Evolutionary conservation across 176 grass and related monocot genomes (phyloP).

Genomic region (Poa annua): DNA sequence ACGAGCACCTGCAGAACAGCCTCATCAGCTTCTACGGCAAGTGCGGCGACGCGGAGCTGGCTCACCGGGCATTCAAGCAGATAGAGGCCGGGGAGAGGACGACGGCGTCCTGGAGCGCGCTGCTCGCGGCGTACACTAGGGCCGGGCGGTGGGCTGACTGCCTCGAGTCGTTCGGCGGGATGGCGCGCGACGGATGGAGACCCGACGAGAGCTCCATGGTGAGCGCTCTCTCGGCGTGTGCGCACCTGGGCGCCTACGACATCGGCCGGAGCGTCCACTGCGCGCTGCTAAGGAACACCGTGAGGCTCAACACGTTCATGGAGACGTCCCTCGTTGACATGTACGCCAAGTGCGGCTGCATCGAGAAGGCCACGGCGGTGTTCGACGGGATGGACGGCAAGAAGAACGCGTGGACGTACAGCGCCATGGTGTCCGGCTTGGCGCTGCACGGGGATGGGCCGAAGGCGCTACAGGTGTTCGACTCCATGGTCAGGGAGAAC

Average conservation of each 20-base stretch:
- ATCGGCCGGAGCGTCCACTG: slow-evolving; percentile 62
- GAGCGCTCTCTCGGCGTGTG: slow-evolving; percentile 61
- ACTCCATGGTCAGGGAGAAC: slow-evolving; percentile 58
- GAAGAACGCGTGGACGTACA: slow-evolving; percentile 73
- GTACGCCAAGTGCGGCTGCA: slow-evolving; percentile 73
- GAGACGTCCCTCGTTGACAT: slow-evolving; percentile 72
- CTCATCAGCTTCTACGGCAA: slow-evolving; percentile 84
- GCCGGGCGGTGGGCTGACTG: slow-evolving; percentile 55
- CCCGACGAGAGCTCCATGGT: slow-evolving; percentile 79
- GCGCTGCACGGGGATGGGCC: slow-evolving; percentile 65
- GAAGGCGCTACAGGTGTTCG: slow-evolving; percentile 61
- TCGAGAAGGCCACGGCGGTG: slow-evolving; percentile 50
- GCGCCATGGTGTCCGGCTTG: slow-evolving; percentile 63
- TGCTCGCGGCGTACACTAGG: slow-evolving; percentile 58
- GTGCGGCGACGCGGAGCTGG: slow-evolving; percentile 54
- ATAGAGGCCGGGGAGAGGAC: slow-evolving; percentile 44
- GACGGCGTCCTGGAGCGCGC: slow-evolving; percentile 69
- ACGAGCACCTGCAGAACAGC: slow-evolving; percentile 74
- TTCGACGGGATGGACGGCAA: slow-evolving; percentile 54
- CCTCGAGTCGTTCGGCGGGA: slow-evolving; percentile 55
- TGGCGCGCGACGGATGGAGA: slow-evolving; percentile 50
- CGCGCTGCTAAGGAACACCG: slow-evolving; percentile 60
- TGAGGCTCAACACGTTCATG: slow-evolving; percentile 60
- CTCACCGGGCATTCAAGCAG: slow-evolving; percentile 51
- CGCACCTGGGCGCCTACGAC: slow-evolving; percentile 62